Base-by-base conservation (phyloP, 1,284 basidiomycete genomes). In the Cryptococcus depauperatus region DNA sequence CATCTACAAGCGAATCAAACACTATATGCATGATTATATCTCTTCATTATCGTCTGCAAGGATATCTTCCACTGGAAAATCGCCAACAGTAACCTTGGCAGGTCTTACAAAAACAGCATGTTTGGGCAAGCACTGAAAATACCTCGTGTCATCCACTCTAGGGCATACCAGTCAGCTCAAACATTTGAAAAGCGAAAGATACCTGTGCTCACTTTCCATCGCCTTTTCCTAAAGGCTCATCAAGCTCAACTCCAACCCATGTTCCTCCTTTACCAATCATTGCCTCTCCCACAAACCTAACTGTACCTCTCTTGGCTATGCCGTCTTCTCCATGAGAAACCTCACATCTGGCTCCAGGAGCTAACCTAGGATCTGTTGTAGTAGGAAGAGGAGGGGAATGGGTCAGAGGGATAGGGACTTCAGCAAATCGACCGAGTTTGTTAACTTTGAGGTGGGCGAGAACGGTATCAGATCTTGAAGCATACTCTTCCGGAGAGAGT, bases 191-290 rank as follows among this genome's bases (percentile, higher is more conserved):
- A 4, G 14, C 4, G 5, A 30, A 16, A 11, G 16, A 3, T 30
- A 11, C 29, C 25, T 10, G 9, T 25, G n/a, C 87, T 74, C 68
- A 92, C 87, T 82, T 82, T 55, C 93, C 93, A 66, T 97, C 85
- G 54, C 93, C 92, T 73, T 92, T 96, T 10, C 93, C 92, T 10
- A 90, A 77, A 1, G 95, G 93, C 62, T 97, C 95, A 64, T 98
- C 95, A 59, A 93, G 88, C 68, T 95, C 87, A 6, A 98, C 76
- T 1, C 93, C 95, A 2, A 97, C 78, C 93, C 93, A 97, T 0
- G 79, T 64, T 0, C 64, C 66, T 23, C 64, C 64, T 40, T 76
- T 80, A 27, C 80, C 80, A 61, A 97, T 95, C 43, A 77, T 75
- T 0, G 91, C 88, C 22, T 73, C 64, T 0, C 95, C 95, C 10